Percentiles rank a stretch among this genome's conserved stretches.
phyloP scores from a whole-genome alignment of 768 basidiomycete species.

The Chalciporus chontae region DNA sequence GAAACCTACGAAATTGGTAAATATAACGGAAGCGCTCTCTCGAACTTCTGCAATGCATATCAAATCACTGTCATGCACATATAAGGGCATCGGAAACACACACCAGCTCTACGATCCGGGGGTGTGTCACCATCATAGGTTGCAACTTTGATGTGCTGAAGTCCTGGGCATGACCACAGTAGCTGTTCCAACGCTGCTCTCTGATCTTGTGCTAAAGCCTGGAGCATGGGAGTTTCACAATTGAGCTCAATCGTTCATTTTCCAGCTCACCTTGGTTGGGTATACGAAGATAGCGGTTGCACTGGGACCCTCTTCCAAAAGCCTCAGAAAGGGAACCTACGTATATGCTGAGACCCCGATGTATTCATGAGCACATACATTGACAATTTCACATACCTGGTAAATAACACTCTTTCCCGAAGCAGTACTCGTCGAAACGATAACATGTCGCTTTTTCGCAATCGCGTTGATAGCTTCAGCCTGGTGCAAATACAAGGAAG shows the following conservation, averaged over 20 bases:
- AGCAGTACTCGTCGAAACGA: slow-evolving; percentile 88
- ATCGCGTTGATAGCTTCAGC: slow-evolving; percentile 67
- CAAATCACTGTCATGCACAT: neutral
- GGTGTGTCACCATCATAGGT: slow-evolving; percentile 92
- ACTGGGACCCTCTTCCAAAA: slow-evolving; percentile 55
- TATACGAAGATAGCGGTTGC: slow-evolving; percentile 83
- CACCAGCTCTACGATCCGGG: slow-evolving; percentile 60
- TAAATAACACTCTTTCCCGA: slow-evolving; percentile 89
- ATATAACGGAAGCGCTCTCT: slow-evolving; percentile 71
- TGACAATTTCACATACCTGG: slow-evolving; percentile 50
- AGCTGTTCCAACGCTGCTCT: slow-evolving; percentile 65
- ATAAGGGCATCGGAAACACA: slow-evolving; percentile 1
- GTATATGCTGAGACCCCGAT: neutral
- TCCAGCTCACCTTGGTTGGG: slow-evolving; percentile 67
- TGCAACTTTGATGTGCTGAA: slow-evolving; percentile 62
- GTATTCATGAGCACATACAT: neutral
- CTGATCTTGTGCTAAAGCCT: slow-evolving; percentile 92
- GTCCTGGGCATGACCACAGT: slow-evolving; percentile 52
- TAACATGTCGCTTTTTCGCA: slow-evolving; percentile 58
- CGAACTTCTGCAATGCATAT: slow-evolving; percentile 51
- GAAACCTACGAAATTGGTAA: slow-evolving; percentile 79
- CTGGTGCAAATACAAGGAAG: slow-evolving; percentile 66
- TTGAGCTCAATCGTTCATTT: neutral
- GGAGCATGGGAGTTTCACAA: neutral
- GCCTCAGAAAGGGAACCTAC: slow-evolving; percentile 68